Conservation (phyloP, 78 protist genomes). For the Dictyostelium brefeldianum region DNA sequence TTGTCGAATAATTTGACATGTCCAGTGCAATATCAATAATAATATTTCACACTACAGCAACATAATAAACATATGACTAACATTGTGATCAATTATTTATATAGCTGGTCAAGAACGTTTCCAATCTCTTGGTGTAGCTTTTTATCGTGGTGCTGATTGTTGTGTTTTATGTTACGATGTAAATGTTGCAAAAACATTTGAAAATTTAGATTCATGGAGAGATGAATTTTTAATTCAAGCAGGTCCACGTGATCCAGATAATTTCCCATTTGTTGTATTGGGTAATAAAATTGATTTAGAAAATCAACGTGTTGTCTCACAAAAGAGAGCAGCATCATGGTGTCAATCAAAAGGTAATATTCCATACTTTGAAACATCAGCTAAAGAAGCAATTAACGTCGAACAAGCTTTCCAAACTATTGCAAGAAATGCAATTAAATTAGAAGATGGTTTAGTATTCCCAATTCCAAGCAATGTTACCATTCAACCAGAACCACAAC, state of each 20-base stretch:
- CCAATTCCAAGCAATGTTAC: constrained; percentile 76
- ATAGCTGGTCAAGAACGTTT: constrained; percentile 97
- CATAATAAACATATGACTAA: too few relatives aligned
- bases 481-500: constrained; percentile 71
- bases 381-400: constrained; percentile 99
- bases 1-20: background rate
- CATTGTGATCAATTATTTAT: background rate
- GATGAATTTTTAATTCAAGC: constrained; percentile 99
- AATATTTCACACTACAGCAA: too few relatives aligned
- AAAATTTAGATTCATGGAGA: constrained; percentile 97
- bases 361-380: constrained; percentile 99
- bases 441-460: constrained; percentile 86
- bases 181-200: constrained; percentile 96
- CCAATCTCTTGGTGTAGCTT: constrained; percentile 99
- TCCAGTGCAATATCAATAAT: background rate
- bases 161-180: constrained; percentile 99
- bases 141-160: constrained; percentile 99
- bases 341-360: constrained; percentile 95
- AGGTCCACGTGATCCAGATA: constrained; percentile 97
- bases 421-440: constrained; percentile 94
- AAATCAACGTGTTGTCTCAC: constrained; percentile 92
- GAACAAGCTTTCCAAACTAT: constrained; percentile 98
- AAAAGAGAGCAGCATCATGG: constrained; percentile 97
- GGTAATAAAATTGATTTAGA: constrained; percentile 99
- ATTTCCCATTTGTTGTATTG: constrained; percentile 98